Conservation (phyloP, 441 rosid species). For the Macaranga tanarius region DNA sequence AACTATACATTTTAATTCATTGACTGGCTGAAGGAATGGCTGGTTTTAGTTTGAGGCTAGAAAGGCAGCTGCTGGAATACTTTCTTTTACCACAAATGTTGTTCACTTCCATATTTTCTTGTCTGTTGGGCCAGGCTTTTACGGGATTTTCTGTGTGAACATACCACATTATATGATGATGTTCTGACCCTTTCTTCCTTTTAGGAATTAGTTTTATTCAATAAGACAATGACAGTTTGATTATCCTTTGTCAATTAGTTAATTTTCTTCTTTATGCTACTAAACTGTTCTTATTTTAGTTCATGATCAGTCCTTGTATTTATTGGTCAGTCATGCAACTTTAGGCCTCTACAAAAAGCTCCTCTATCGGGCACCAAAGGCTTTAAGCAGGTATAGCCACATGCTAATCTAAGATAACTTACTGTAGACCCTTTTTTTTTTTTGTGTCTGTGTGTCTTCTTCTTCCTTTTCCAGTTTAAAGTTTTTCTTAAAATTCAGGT, state of each 20-base stretch:
- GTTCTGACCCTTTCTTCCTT: neutral
- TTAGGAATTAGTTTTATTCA: neutral
- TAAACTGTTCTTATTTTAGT: conserved; percentile 10
- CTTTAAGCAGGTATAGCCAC: conserved; percentile 58
- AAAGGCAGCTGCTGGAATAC: neutral
- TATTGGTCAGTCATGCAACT: conserved; percentile 81
- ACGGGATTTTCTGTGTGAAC: neutral
- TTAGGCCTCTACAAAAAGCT: conserved; percentile 88
- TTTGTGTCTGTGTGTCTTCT: neutral
- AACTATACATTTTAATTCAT: neutral
- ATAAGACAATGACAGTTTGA: neutral
- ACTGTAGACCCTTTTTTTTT: neutral
- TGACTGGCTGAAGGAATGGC: neutral
- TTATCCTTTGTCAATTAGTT: neutral
- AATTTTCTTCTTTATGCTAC: neutral
- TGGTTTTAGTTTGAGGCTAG: neutral
- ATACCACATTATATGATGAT: neutral
- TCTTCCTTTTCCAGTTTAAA: conserved; percentile 2
- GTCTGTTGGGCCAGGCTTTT: neutral
- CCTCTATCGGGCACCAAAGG: conserved; percentile 75
- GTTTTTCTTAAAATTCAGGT: conserved; percentile 44
- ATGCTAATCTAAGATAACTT: conserved; percentile 6
- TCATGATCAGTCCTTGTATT: conserved; percentile 13
- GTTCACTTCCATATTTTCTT: neutral
- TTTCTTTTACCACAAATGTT: neutral